Conservation (phyloP, 139 green algal genomes). For the Haematococcus sp. region DNA sequence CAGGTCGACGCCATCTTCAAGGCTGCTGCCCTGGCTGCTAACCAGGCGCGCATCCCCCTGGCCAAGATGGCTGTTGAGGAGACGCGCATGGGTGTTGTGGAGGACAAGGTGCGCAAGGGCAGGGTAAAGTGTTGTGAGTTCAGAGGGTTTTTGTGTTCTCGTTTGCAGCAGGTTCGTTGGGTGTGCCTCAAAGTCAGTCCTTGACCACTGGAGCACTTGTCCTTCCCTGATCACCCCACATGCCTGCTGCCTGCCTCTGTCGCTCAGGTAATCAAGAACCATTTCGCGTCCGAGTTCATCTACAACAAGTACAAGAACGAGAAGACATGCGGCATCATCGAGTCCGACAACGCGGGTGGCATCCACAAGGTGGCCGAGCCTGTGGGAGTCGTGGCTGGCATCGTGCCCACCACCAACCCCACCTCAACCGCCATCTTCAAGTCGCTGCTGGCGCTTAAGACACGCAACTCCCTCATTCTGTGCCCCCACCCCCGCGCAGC, state of each 20-base stretch:
- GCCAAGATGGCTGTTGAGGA: constrained; percentile 67
- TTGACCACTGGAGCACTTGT: too few relatives aligned
- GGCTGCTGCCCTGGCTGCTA: constrained; percentile 48
- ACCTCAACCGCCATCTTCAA: constrained; percentile 74
- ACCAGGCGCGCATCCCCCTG: constrained; percentile 48
- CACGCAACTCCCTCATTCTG: constrained; percentile 65
- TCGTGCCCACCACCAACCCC: constrained; percentile 71
- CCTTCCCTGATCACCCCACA: too few relatives aligned
- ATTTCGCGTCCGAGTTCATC: constrained; percentile 70
- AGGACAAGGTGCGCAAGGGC: constrained; percentile 55
- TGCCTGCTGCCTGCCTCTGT: too few relatives aligned
- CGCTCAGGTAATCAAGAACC: constrained; percentile 64
- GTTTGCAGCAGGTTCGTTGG: too few relatives aligned
- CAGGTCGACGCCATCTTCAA: constrained; percentile 51
- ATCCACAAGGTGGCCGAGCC: constrained; percentile 60
- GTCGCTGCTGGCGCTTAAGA: constrained; percentile 63
- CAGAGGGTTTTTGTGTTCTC: too few relatives aligned
- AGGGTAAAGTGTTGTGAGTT: too few relatives aligned
- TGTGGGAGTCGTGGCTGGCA: constrained; percentile 56
- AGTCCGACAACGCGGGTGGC: constrained; percentile 42
- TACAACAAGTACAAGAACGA: constrained; percentile 80
- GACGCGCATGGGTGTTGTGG: constrained; percentile 58
- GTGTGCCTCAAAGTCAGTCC: too few relatives aligned
- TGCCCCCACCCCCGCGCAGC: constrained; percentile 62
- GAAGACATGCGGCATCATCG: constrained; percentile 70